Percentiles rank a stretch among this genome's conserved stretches.
Evolutionary conservation across 345 rosid species (phyloP).

Genomic region (Eucalyptus regnans): DNA sequence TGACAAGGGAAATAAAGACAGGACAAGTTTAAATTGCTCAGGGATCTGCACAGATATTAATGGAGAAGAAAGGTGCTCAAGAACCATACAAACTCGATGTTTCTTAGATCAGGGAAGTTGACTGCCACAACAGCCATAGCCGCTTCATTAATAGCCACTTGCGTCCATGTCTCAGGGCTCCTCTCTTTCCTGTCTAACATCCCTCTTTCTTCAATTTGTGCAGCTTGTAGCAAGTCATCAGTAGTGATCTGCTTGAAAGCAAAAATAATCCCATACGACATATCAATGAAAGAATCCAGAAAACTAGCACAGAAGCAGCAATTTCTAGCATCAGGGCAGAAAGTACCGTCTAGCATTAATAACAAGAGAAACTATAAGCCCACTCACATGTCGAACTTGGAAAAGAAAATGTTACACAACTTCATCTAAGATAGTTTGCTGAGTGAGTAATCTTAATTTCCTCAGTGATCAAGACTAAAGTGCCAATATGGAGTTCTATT

Average conservation of each 20-base stretch:
- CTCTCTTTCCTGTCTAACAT: slow-evolving; percentile 80
- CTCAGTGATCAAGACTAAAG: background rate
- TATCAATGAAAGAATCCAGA: background rate
- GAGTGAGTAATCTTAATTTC: background rate
- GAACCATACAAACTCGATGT: slow-evolving; percentile 73
- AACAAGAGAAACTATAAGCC: background rate
- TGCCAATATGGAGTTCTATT: background rate
- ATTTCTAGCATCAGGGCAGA: background rate
- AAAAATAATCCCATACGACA: background rate
- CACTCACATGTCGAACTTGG: background rate
- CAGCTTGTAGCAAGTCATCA: slow-evolving; percentile 91
- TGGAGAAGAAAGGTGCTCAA: background rate
- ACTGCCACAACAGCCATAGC: slow-evolving; percentile 93
- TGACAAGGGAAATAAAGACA: background rate
- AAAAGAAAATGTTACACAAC: background rate
- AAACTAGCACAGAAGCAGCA: background rate
- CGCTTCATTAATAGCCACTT: slow-evolving; percentile 86
- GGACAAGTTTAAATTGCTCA: background rate
- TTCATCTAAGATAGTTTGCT: background rate
- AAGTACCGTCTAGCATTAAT: background rate
- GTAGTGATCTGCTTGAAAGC: slow-evolving; percentile 70
- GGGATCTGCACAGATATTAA: background rate
- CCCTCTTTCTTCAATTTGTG: slow-evolving; percentile 96
- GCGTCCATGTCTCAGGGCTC: slow-evolving; percentile 72
- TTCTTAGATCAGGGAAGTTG: slow-evolving; percentile 85